Conservation (phyloP, 1,284 basidiomycete genomes). For the Marasmius oreades region DNA sequence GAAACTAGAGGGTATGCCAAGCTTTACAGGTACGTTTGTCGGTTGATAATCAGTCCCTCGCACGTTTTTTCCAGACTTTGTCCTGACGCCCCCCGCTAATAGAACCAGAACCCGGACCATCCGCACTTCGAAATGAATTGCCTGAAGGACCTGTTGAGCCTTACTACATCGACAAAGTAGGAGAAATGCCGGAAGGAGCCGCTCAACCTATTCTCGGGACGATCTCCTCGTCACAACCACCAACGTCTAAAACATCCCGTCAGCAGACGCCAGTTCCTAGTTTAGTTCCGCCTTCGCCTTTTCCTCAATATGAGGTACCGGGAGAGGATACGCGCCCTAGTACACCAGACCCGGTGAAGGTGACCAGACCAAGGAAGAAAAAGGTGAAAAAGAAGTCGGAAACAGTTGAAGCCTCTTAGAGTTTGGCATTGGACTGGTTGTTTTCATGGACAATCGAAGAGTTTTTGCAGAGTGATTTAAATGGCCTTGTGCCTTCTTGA, state of each 20-base stretch:
- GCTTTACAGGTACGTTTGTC: slow-evolving; percentile 35
- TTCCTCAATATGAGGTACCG: slow-evolving; percentile 56
- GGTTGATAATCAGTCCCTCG: background rate
- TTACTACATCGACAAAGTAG: slow-evolving; percentile 72
- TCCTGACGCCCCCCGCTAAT: background rate
- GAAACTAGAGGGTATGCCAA: slow-evolving; percentile 66
- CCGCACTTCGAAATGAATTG: slow-evolving; percentile 34
- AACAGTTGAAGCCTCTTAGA: background rate
- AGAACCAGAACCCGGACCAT: background rate
- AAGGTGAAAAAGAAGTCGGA: slow-evolving; percentile 20
- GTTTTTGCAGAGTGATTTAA: too few species aligned
- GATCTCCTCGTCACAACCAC: slow-evolving; percentile 16
- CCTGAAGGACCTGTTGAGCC: slow-evolving; percentile 29
- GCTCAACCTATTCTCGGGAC: slow-evolving; percentile 20
- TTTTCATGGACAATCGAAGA: too few species aligned
- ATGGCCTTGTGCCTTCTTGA: too few species aligned
- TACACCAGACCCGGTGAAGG: slow-evolving; percentile 71
- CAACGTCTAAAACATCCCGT: slow-evolving; percentile 17
- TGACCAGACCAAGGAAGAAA: slow-evolving; percentile 72
- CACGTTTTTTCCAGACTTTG: slow-evolving; percentile 7
- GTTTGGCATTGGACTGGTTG: too few species aligned
- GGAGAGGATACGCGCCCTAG: slow-evolving; percentile 48
- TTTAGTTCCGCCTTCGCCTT: slow-evolving; percentile 42
- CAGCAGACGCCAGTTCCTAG: slow-evolving; percentile 27
- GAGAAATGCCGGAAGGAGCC: slow-evolving; percentile 81